A percentile compares a stretch with the other conserved stretches of the same genome.
phyloP scores from a whole-genome alignment of 2,329 filamentous ascomycete genomes.

The Trichoderma hamatum region DNA sequence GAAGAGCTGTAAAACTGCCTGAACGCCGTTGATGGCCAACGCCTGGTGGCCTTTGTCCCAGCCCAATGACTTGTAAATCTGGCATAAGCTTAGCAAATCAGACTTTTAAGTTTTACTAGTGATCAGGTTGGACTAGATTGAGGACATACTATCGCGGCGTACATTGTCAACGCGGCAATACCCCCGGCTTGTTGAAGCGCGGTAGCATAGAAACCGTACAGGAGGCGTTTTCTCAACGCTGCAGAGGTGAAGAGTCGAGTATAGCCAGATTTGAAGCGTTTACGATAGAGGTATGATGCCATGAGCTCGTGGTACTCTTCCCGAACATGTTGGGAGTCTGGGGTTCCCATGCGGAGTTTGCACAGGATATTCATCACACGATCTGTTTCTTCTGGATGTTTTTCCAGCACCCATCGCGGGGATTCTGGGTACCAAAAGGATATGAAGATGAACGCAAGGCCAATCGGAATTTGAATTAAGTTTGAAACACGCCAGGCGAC shows the following conservation, averaged over 20 bases:
- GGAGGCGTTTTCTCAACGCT: neutral
- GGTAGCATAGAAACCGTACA: neutral
- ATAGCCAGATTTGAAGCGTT: neutral
- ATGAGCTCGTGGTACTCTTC: neutral
- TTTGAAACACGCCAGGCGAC: neutral
- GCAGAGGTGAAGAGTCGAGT: neutral
- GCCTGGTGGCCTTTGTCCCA: neutral
- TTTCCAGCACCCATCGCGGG: neutral
- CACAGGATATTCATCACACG: neutral
- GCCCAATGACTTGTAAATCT: neutral
- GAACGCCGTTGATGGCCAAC: neutral
- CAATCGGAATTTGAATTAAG: neutral
- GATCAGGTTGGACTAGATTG: neutral
- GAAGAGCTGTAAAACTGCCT: neutral
- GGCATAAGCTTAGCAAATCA: neutral
- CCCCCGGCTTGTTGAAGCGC: neutral
- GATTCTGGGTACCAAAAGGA: neutral
- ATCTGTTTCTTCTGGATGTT: neutral
- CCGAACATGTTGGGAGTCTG: neutral
- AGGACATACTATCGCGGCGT: neutral
- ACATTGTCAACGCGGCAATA: neutral
- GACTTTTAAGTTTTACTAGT: neutral
- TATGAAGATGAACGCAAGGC: neutral
- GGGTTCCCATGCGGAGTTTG: neutral
- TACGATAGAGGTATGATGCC: neutral